Base-by-base conservation (phyloP, 352 stramenopile species). In the Globisporangium viniferum region DNA sequence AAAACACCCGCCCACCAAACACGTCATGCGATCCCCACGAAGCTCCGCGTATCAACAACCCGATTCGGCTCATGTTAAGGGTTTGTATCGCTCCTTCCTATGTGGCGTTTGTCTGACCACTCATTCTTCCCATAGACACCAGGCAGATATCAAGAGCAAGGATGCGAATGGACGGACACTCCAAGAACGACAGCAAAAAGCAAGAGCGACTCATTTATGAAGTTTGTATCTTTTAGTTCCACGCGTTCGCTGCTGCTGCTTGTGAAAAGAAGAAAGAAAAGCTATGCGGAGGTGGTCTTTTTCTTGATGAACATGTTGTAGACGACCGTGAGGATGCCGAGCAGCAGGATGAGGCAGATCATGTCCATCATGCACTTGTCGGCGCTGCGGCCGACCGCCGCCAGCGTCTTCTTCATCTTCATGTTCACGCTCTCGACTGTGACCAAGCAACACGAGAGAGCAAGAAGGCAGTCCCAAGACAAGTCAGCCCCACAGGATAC, bases 261-360 rank as follows among this genome's bases (percentile, higher is more conserved):
- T 51, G 44, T 18, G 18, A 22, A 8, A 44, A 44, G 20, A 8
- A 51, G 6, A 20, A 51, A 51, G 22, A 22, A 8, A n/a, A 24
- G 3, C 6, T 51, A 51, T 24, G 15, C 15, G 18, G 44, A 51
- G 44, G 35, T 53, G 22, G 31, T 22, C 29, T 69, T 78, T 66
- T 84, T 92, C 75, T 94, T 94, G 71, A 96, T 81, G 62, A 96
- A 92, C 88, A 94, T 96, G 75, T 93, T 96, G 74, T 96, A 94
- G 63, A 89, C 76, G 59, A 94, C 86, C 54, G 85, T 83, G 67
- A 92, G 75, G 71, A 96, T 91, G 49, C 86, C 85, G 36, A 94
- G 84, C 63, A 95, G 74, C 54, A 95, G 62, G 67, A 95, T 90
- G 59, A 95, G 81, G 56, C 88, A 95, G 72, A 95, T 95, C 81